Percentiles rank a stretch among this genome's conserved stretches.
phyloP scores from a whole-genome alignment of 768 basidiomycete genomes.

The Suillus clintonianus region DNA sequence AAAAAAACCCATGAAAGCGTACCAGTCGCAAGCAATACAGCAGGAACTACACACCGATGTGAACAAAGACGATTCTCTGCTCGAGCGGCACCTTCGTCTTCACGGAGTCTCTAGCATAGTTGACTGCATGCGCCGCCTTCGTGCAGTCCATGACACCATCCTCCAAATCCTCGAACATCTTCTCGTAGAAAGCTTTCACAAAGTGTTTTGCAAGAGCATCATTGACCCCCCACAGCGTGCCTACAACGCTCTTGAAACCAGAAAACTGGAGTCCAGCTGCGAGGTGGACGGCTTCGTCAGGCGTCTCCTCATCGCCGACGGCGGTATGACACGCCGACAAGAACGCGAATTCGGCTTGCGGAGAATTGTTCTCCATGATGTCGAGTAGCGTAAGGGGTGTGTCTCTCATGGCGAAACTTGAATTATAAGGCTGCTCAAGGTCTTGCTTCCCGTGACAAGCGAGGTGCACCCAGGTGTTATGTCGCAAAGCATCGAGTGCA shows the following conservation, averaged over 20 bases:
- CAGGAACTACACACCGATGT: conserved; percentile 7
- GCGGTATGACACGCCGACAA: conserved; percentile 29
- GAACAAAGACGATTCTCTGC: conserved; percentile 7
- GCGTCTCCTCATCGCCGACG: conserved; percentile 10
- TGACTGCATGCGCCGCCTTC: conserved; percentile 5
- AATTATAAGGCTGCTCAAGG: conserved; percentile 12
- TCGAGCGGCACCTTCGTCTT: conserved; percentile 1
- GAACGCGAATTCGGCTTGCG: conserved; percentile 6
- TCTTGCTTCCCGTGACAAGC: conserved; percentile 19
- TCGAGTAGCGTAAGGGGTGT: not conserved
- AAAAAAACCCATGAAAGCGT: not conserved
- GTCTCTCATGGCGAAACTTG: conserved; percentile 1
- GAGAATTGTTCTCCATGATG: not conserved
- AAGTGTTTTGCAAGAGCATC: conserved; percentile 1
- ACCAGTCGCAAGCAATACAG: not conserved
- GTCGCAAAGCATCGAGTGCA: not conserved
- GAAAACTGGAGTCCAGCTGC: conserved; percentile 23
- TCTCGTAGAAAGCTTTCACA: not conserved
- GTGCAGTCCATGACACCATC: conserved; percentile 1
- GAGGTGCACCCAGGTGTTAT: conserved; percentile 19
- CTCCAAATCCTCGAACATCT: conserved; percentile 1
- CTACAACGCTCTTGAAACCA: conserved; percentile 22
- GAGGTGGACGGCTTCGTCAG: conserved; percentile 23
- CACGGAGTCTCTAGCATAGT: not conserved
- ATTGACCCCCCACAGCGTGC: conserved; percentile 21